These are phyloP conservation scores for Sclerotinia borealis DNA, from an alignment of 2,329 filamentous ascomycete species.

Conservation along the genomic window DNA sequence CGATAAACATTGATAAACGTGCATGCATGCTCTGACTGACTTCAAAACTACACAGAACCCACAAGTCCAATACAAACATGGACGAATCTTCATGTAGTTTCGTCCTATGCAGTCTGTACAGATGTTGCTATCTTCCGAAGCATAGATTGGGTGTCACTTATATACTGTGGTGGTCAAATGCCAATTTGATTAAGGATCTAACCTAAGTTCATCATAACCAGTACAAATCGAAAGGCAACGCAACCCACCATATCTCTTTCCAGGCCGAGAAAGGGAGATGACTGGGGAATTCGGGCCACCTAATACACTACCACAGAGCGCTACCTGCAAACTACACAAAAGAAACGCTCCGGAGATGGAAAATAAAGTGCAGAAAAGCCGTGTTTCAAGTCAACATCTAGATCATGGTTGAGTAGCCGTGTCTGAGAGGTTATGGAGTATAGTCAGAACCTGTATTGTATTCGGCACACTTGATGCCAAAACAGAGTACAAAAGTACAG, in stretches of 20 bases:
- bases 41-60: neutral
- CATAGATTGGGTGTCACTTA: too few relatives aligned
- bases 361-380: neutral
- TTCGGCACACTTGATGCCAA: neutral
- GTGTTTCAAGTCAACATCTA: neutral
- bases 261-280: too few relatives aligned
- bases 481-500: neutral
- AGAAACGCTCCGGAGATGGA: neutral
- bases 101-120: neutral
- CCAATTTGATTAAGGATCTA: too few relatives aligned
- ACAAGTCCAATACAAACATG: neutral
- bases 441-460: neutral
- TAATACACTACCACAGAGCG: neutral
- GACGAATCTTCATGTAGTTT: too few relatives aligned
- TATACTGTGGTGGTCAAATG: too few relatives aligned
- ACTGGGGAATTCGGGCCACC: too few relatives aligned
- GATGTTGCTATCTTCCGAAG: neutral
- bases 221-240: too few relatives aligned
- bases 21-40: neutral
- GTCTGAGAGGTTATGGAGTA: neutral
- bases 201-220: too few relatives aligned
- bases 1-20: neutral
- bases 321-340: neutral
- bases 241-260: too few relatives aligned
- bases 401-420: neutral